Evolutionary conservation across 768 basidiomycete genomes (phyloP), one percentile per base, ranked within the genome.

Genomic region (Mrakia hoshinonis): DNA sequence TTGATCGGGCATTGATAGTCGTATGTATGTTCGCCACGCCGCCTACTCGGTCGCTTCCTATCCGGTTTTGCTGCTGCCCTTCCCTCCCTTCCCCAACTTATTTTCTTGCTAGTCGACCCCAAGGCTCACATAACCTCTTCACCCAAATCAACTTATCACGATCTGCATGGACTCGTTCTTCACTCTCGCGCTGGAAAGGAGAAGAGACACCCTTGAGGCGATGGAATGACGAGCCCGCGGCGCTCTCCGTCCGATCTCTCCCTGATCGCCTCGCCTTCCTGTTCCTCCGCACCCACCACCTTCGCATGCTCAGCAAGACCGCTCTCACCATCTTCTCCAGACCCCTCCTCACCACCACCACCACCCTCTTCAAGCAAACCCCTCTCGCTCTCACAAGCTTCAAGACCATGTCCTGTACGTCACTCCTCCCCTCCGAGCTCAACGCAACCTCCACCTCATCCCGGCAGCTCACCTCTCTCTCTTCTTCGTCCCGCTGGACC

Each of bases 361-460:
- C 20, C 5, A 12, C 36, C 22, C 15, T 61, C 58, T 36, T 38
- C 20, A 31, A 36, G 22, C 55, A 31, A 31, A n/a, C 65, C 18
- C 63, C 48, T 29, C 26, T 48, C 38, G 10, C 47, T 4, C 24
- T 46, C 26, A 49, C 65, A n/a, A 52, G 22, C 34, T n/a, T 52
- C 65, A 29, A 34, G 15, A 15, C 46, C 46, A 66, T 66, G 65
- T 66, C 65, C 29, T 49, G 65, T 66, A 24, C 46, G 65, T 46
- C 48, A 12, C 29, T 29, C 47, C 18, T 46, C 22, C 31, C 7
- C 20, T 48, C 46, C 6, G n/a, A 46, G 22, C 43, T 24, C 38
- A 31, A 31, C 15, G 6, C 49, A 5, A 10, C 20, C 15, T 18
- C 55, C 34, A 3, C 58, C 20, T n/a, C 20, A 13, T 31, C 0